A percentile compares a stretch with the other conserved stretches of the same genome.
Evolutionary conservation across 2,329 filamentous ascomycete genomes (phyloP).

Genomic region (Fusarium chaquense): DNA sequence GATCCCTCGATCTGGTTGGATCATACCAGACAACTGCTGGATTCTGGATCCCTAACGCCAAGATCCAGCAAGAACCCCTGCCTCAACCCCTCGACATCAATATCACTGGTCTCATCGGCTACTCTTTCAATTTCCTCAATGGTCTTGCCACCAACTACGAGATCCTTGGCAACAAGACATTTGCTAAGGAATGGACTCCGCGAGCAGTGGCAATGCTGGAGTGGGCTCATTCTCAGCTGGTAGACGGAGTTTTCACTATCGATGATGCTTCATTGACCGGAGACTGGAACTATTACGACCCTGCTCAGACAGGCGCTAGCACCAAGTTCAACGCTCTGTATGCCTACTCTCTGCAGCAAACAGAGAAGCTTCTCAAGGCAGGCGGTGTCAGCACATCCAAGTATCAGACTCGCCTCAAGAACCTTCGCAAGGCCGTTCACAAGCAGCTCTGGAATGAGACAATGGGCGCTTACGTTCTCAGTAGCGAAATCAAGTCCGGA

Average conservation of each 20-base stretch:
- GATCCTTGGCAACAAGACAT: rapidly evolving
- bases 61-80: background rate
- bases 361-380: background rate
- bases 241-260: background rate
- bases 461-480: background rate
- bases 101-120: background rate
- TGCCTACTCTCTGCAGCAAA: background rate
- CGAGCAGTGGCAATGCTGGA: background rate
- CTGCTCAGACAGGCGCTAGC: background rate
- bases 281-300: constrained; percentile 20
- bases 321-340: constrained; percentile 10
- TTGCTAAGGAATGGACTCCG: background rate
- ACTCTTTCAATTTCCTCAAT: background rate
- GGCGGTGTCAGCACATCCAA: background rate
- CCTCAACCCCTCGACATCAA: background rate
- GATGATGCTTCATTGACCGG: background rate
- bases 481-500: background rate
- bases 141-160: constrained; percentile 1
- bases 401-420: background rate
- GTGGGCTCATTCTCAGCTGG: background rate
- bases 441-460: background rate
- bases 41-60: constrained; percentile 12
- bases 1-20: rapidly evolving
- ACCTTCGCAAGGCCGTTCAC: background rate
- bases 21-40: background rate